phyloP scores from a whole-genome alignment of 75 land plant species.

The Selaginella tamariscina region DNA sequence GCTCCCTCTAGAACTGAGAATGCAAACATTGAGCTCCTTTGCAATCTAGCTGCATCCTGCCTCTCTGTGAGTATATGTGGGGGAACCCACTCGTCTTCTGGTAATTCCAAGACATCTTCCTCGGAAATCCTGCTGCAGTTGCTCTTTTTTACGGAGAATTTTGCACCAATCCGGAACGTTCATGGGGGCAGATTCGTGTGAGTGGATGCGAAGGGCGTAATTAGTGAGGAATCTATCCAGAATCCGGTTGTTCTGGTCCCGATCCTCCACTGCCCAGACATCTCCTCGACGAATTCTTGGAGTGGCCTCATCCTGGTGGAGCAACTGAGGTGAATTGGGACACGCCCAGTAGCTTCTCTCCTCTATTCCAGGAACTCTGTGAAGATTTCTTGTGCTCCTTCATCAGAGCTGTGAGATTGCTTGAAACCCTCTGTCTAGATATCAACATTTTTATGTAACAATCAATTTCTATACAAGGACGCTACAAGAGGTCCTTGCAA shows the following conservation, averaged over 20 bases:
- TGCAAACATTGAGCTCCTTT: conserved; percentile 29
- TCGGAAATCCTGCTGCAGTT: conserved; percentile 14
- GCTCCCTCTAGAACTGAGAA: conserved; percentile 68
- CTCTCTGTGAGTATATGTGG: conserved; percentile 63
- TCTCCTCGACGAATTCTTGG: conserved; percentile 22
- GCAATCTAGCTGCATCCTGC: conserved; percentile 18
- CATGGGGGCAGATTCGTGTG: conserved; percentile 65
- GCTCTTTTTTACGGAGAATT: conserved; percentile 29
- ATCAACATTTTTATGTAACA: background rate
- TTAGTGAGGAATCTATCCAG: too few relatives aligned
- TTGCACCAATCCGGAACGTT: conserved; percentile 62
- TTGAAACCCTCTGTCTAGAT: background rate
- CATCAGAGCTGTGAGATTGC: background rate
- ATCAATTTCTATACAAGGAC: too few relatives aligned
- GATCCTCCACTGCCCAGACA: conserved; percentile 15
- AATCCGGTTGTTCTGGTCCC: background rate
- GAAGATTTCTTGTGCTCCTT: background rate
- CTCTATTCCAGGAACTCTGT: background rate
- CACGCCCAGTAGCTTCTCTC: background rate
- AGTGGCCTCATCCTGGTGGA: background rate
- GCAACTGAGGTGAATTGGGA: background rate
- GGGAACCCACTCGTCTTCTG: conserved; percentile 29
- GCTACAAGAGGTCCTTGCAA: too few relatives aligned
- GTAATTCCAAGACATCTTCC: background rate
- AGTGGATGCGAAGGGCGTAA: too few relatives aligned